Evolutionary conservation across 805 yeast species (phyloP), one percentile per base, ranked within the genome.

Genomic region (Suhomyces sp.): DNA sequence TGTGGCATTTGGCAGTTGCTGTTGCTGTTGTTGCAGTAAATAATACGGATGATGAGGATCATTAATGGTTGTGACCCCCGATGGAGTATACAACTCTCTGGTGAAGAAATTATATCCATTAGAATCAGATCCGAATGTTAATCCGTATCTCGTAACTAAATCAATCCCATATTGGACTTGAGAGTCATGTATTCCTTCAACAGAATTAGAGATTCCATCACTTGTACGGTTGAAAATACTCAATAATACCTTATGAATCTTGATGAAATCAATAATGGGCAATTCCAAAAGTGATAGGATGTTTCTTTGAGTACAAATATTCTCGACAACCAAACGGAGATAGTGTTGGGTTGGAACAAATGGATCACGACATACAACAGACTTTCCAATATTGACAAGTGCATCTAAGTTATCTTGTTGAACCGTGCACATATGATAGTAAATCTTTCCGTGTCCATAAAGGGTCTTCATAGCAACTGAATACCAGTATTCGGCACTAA

Each of bases 391-490:
- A 47, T 83, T 82, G 35, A 81, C 88, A 44, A 85, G 72, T 2
- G 93, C 91, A 58, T 83, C 88, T 40, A 85, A 60, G 43, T 77
- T 75, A 54, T 79, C 82, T 52, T 79, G 83, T 54, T 86, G 91
- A 4, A 87, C 95, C 0, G 95, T 85, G 30, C 93, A 85, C 75
- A 83, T 81, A 54, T 87, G 95, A 50, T 87, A 87, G 50, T 86
- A 87, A 13, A 86, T 74, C 54, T 88, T 84, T 2, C 96, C 96
- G 50, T 82, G 88, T 2, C 93, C 90, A 51, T 80, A 85, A 43
- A 81, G 79, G 11, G 83, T 75, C 46, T 76, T 75, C 76, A 84
- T 75, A 3, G 95, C 80, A 18, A 77, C 69, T 17, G 77, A 69
- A 51, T 87, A 87, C 96, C 96, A 87, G 54, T 79, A 78, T 55